Evolutionary conservation across 2,329 filamentous ascomycete species (phyloP).

Genomic region (Calonectria ilicicola): DNA sequence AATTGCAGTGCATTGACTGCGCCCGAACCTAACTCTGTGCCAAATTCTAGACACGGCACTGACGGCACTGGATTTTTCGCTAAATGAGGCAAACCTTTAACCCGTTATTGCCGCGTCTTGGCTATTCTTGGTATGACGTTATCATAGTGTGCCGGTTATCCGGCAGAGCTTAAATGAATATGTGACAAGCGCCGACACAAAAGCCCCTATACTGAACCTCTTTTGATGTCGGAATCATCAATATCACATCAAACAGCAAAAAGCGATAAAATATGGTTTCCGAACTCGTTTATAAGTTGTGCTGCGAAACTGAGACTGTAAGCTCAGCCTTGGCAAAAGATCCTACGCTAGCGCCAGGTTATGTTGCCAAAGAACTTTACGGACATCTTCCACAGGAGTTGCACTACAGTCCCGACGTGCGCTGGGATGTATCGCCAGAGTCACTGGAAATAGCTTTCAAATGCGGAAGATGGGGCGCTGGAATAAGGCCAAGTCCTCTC

Average conservation of each 20-base stretch:
- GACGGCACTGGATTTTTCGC: neutral
- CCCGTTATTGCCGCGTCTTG: neutral
- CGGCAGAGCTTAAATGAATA: neutral
- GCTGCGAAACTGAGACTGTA: constrained; percentile 65
- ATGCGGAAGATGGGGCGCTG: constrained; percentile 76
- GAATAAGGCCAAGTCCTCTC: constrained; percentile 70
- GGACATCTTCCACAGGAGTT: constrained; percentile 39
- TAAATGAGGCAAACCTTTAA: neutral
- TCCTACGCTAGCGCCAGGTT: constrained; percentile 62
- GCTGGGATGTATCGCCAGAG: constrained; percentile 38
- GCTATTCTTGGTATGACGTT: constrained; percentile 7
- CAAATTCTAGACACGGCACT: neutral
- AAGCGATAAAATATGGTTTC: constrained; percentile 43
- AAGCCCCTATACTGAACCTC: neutral
- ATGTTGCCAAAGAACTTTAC: constrained; percentile 69
- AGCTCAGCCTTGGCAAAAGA: constrained; percentile 67
- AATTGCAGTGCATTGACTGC: neutral
- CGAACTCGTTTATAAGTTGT: constrained; percentile 60
- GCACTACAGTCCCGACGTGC: neutral
- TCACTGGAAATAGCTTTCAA: constrained; percentile 65
- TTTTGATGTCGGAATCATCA: neutral
- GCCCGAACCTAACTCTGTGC: no score
- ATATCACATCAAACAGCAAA: neutral
- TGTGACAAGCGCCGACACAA: neutral
- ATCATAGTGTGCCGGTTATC: neutral